These are phyloP conservation scores for Gentiana straminea DNA, from an alignment of 257 asterid species.

Conservation along the genomic window DNA sequence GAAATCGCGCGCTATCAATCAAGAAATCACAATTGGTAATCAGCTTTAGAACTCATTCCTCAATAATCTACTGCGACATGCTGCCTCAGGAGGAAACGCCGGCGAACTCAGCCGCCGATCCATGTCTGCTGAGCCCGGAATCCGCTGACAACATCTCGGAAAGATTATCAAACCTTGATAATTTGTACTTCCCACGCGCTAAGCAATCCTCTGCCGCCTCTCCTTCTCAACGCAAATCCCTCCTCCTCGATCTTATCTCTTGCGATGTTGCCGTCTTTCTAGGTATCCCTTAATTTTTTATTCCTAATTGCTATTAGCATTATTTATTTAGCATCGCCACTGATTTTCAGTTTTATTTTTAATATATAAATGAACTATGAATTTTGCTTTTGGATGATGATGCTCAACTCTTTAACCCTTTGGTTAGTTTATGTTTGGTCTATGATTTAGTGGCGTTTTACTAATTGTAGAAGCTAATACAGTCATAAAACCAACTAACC, in stretches of 20 bases:
- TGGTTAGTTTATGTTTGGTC: no score
- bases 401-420: no score
- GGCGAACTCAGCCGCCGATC: conserved; percentile 1
- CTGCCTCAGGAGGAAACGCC: conserved; percentile 1
- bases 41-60: no score
- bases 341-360: no score
- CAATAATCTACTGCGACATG: background rate
- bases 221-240: conserved; percentile 54
- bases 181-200: conserved; percentile 86
- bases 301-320: no score
- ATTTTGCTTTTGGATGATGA: background rate
- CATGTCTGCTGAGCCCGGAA: conserved; percentile 27
- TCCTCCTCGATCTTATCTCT: conserved; percentile 67
- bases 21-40: no score
- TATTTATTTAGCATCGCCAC: no score
- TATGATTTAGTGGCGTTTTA: no score
- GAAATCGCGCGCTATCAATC: no score
- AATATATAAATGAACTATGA: no score
- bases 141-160: conserved; percentile 47
- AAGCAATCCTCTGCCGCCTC: conserved; percentile 53
- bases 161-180: conserved; percentile 59
- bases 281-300: conserved; percentile 25
- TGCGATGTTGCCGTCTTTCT: conserved; percentile 79
- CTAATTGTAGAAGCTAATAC: no score
- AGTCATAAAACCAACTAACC: no score